phyloP scores from a whole-genome alignment of 306 rosid species.

The Castanospermum australe region DNA sequence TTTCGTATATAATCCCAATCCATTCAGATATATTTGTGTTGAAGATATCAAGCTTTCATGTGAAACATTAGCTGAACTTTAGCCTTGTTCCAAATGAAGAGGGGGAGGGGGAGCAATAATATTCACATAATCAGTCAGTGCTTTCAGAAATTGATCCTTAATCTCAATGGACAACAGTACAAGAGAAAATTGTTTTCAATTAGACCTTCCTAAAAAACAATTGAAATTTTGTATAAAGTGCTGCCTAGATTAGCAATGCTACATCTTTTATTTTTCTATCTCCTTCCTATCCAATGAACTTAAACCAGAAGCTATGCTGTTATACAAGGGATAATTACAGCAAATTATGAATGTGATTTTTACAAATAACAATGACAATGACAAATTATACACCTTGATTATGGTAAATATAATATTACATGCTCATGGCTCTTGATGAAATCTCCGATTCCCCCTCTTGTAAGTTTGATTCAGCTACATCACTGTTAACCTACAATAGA shows the following conservation, averaged over 20 bases:
- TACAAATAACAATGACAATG: constrained; percentile 38
- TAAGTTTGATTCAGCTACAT: constrained; percentile 48
- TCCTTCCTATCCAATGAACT: constrained; percentile 25
- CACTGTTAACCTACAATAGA: constrained; percentile 43
- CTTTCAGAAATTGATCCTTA: background rate
- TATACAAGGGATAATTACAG: constrained; percentile 46
- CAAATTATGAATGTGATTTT: constrained; percentile 41
- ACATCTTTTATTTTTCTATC: constrained; percentile 5
- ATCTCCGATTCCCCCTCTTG: constrained; percentile 66
- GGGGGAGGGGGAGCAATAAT: background rate
- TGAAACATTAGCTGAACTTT: background rate
- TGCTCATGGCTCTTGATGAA: constrained; percentile 76
- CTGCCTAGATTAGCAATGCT: constrained; percentile 28
- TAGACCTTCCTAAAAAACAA: background rate
- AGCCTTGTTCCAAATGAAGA: background rate
- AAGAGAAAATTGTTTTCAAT: background rate
- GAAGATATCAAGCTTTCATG: background rate
- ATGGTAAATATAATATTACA: constrained; percentile 46
- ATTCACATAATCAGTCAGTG: background rate
- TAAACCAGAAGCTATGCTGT: constrained; percentile 35
- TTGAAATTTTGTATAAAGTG: constrained; percentile 20
- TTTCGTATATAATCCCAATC: background rate
- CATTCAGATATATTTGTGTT: background rate
- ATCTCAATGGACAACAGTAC: background rate
- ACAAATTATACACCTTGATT: constrained; percentile 28